Evolutionary conservation across 1,139 yeast genomes (phyloP).

Genomic region (Yamadazyma diospyri): DNA sequence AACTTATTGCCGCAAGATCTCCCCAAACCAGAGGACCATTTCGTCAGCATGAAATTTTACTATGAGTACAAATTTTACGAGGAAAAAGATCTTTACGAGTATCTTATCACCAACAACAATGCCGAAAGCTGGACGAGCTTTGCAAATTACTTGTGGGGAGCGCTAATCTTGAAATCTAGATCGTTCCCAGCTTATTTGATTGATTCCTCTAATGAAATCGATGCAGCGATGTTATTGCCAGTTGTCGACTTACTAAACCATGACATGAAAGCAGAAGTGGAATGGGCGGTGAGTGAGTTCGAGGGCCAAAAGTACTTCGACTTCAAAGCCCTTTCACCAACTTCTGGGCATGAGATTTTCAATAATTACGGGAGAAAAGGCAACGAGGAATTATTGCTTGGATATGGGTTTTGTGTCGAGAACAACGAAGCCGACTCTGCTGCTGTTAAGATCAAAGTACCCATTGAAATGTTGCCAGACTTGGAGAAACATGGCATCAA

Average conservation of each 20-base stretch:
- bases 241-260: conserved; percentile 78
- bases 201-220: conserved; percentile 23
- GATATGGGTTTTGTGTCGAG: conserved; percentile 67
- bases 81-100: conserved; percentile 33
- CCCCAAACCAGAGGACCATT: conserved; percentile 34
- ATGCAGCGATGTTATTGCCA: conserved; percentile 72
- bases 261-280: conserved; percentile 54
- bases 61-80: conserved; percentile 45
- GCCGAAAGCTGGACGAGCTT: conserved; percentile 57
- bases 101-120: conserved; percentile 18
- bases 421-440: conserved; percentile 63
- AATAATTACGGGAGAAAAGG: conserved; percentile 88
- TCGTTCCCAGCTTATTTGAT: conserved; percentile 67
- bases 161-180: conserved; percentile 66
- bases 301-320: conserved; percentile 19
- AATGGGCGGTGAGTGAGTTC: conserved; percentile 47
- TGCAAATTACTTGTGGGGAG: conserved; percentile 70
- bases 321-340: conserved; percentile 25
- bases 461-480: conserved; percentile 29
- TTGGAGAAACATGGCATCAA: conserved; percentile 38
- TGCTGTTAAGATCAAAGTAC: conserved; percentile 51
- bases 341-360: conserved; percentile 48
- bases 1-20: conserved; percentile 31
- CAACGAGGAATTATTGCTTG: conserved; percentile 67
- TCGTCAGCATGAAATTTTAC: conserved; percentile 42